Evolutionary conservation across 2,329 filamentous ascomycete genomes (phyloP).

Genomic region (Epichloe scottii): DNA sequence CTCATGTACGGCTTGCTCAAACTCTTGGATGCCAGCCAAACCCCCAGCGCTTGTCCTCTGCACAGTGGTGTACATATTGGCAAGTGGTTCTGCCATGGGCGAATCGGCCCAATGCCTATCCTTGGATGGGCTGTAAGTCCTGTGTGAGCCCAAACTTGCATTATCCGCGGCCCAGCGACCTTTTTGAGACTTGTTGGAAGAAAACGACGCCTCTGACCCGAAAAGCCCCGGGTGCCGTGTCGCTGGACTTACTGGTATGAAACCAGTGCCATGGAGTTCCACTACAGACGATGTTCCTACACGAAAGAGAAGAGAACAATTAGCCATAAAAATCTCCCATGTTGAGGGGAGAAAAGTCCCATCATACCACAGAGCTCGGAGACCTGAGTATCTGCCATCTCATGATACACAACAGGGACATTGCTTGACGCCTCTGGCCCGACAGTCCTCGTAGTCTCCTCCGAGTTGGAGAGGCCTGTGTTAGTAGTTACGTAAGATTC

Average conservation of each 20-base stretch:
- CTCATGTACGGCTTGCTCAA: slow-evolving; percentile 1
- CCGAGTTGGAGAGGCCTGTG: slow-evolving; percentile 4
- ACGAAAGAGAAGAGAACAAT: not conserved
- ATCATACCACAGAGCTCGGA: slow-evolving; percentile 34
- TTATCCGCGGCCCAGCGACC: not conserved
- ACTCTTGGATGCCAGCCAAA: not conserved
- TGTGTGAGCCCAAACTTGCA: not conserved
- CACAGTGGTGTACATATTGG: not conserved
- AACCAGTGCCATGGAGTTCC: slow-evolving; percentile 32
- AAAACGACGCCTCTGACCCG: not conserved
- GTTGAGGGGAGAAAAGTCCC: not conserved
- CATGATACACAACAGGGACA: slow-evolving; percentile 11
- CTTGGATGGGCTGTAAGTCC: not conserved
- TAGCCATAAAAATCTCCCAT: not conserved
- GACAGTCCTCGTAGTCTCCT: not conserved
- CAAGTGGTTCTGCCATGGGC: not conserved
- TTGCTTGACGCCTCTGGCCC: not conserved
- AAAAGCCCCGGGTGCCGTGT: not conserved
- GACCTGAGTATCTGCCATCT: slow-evolving; percentile 32
- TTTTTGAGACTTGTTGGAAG: not conserved
- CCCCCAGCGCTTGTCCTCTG: not conserved
- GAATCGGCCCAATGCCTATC: not conserved
- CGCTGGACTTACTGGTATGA: slow-evolving; percentile 2
- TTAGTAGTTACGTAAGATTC: not conserved
- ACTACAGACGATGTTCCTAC: slow-evolving; percentile 30